Evolutionary conservation across 2,329 filamentous ascomycete species (phyloP), one percentile per base, ranked within the genome.

Genomic region (Talaromyces verruculosus): DNA sequence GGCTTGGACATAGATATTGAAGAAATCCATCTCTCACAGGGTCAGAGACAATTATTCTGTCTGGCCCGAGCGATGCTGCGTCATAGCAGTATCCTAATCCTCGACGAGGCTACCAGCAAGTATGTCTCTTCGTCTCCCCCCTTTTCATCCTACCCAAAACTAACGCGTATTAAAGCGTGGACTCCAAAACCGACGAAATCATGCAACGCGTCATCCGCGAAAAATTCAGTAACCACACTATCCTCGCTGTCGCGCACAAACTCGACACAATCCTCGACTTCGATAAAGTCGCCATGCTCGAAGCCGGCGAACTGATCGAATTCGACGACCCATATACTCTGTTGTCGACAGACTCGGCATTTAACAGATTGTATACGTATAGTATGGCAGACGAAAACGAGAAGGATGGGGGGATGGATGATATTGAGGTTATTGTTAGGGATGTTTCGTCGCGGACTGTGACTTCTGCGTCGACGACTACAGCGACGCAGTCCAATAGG

Each of bases 1-100:
- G 76, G 72, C 8, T 69, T 82, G 2, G 75, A 78, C 67, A 73
- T 75, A 1, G 74, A 78, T 1, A 80, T 89, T 68, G 78, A 79
- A n/a, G 76, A 81, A 1, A 79, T 84, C 6, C 77, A 80, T 61
- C 77, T 88, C 5, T 84, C 82, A 5, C 82, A 84, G 39, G 88
- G 88, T 0, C 88, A 90, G 73, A 83, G 83, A 53, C 88, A 90
- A 70, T 79, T 90, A 0, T 88, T 91, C 69, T 87, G 84, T 68
- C 80, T 91, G 0, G 87, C 85, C 0, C 76, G 87, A 0, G 88
- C 86, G 0, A 79, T 89, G 19, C 73, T 90, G 7, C 76, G 83
- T 8, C 72, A 75, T 8, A 77, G 78, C 60, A 79, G 76, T 28
- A 76, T 82, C 63, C 73, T 83, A 13, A 75, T 83, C 39, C 74